Base-by-base conservation (phyloP, 2,329 filamentous ascomycete species). In the Fulvia fulva region DNA sequence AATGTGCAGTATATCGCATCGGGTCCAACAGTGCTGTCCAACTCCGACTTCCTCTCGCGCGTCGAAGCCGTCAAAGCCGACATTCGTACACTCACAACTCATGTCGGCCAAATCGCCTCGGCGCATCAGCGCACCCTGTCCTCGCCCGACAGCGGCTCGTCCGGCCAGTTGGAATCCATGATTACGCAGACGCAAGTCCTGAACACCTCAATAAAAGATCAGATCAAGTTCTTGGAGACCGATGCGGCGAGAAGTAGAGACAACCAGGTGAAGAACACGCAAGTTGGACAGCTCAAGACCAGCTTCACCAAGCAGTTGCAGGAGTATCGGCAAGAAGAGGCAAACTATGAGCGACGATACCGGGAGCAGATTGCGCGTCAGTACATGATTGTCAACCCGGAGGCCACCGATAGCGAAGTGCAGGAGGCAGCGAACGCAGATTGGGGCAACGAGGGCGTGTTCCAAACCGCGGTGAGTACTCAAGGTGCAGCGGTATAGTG, bases 301-400 rank as follows among this genome's bases (percentile, higher is more conserved):
- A 84, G 85, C 56, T 92, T 92, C 76, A 84, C 87, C 76, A 82
- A 82, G 62, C 86, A 89, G 72, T 79, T 92, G 63, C 81, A 86
- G 71, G 83, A 83, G 66, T 91, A 89, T 74, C 81, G 87, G 70
- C 77, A 82, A 65, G 86, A 90, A 70, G 90, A 94, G 79, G 78
- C 82, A 59, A 80, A 82, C 47, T 92, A 90, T 77, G 82, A 84
- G 70, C 80, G 84, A 70, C 80, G 86, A 63, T 91, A 91, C 74
- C 83, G 87, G 60, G 87, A 91, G 63, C 88, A 91, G 73, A 90
- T 93, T 70, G 84, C 85, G 58, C 83, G 90, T 68, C 90, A 94
- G 75, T 92, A 90, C 75, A 81, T 85, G 57, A 91, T 93, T 70
- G 88, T 72, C 51, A 72, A 72, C 51, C 89, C 89, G 53, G 86